These are phyloP conservation scores for Mycena galopus DNA, from an alignment of 768 basidiomycete species.

Conservation along the genomic window DNA sequence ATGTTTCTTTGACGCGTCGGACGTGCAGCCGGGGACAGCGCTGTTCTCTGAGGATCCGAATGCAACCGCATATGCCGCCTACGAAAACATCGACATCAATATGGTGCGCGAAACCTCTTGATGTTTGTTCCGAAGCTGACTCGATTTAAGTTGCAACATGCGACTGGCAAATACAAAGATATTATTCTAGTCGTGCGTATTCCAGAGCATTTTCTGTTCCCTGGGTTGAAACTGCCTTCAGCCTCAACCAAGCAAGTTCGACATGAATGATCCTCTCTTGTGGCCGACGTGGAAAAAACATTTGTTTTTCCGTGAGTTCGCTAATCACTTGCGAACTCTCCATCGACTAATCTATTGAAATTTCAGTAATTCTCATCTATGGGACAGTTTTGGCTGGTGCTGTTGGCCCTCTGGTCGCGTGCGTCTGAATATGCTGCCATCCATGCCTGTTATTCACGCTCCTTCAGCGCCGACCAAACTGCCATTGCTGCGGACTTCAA, in stretches of 20 bases:
- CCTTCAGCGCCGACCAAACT: constrained; percentile 12
- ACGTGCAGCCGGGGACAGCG: constrained; percentile 23
- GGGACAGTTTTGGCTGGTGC: constrained; percentile 21
- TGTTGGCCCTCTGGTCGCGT: constrained; percentile 28
- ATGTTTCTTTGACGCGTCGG: neutral
- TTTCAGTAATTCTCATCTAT: constrained; percentile 23
- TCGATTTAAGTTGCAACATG: constrained; percentile 24
- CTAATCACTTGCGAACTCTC: too few species aligned
- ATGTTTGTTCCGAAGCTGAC: neutral
- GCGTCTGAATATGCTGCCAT: neutral
- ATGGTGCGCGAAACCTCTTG: neutral
- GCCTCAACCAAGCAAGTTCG: constrained; percentile 26
- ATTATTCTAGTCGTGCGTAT: constrained; percentile 26
- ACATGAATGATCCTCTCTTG: constrained; percentile 23
- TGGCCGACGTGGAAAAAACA: constrained; percentile 32
- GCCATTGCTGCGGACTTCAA: neutral
- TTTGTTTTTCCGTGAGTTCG: constrained; percentile 23
- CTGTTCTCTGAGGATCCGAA: constrained; percentile 31
- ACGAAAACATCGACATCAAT: constrained; percentile 21
- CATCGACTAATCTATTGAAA: neutral
- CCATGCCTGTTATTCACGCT: too few species aligned
- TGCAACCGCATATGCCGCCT: constrained; percentile 17
- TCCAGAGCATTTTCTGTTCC: neutral
- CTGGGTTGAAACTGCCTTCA: neutral
- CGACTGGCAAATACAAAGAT: constrained; percentile 22